Evolutionary conservation across 208 protist species (phyloP).

Genomic region (Wallacemonas sp.): DNA sequence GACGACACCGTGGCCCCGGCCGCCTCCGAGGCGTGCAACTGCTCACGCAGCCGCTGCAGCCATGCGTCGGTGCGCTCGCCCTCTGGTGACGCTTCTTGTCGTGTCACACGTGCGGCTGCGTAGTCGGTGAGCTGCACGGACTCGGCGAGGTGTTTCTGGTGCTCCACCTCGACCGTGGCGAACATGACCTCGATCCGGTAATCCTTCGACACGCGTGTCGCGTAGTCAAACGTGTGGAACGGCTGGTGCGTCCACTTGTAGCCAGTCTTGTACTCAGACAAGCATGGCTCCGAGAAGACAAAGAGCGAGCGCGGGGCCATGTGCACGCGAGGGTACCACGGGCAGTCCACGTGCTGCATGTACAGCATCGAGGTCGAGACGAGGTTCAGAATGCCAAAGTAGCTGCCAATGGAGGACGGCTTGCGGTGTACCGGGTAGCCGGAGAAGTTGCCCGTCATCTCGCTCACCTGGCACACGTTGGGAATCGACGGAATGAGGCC

Average conservation of each 20-base stretch:
- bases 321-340: slow-evolving; percentile 87
- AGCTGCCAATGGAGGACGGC: slow-evolving; percentile 75
- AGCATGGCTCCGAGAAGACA: slow-evolving; percentile 78
- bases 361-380: slow-evolving; percentile 82
- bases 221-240: slow-evolving; percentile 89
- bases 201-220: slow-evolving; percentile 86
- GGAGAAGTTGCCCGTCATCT: slow-evolving; percentile 90
- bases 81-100: too few species aligned
- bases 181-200: slow-evolving; percentile 92
- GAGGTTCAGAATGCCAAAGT: slow-evolving; percentile 87
- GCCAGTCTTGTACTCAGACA: slow-evolving; percentile 85
- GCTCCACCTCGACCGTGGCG: slow-evolving; percentile 78
- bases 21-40: slow-evolving; percentile 37
- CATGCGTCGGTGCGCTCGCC: slow-evolving; percentile 43
- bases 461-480: slow-evolving; percentile 89
- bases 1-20: not conserved
- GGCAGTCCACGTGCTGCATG: slow-evolving; percentile 77
- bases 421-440: slow-evolving; percentile 89
- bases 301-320: slow-evolving; percentile 80
- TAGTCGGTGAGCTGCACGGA: slow-evolving; percentile 84
- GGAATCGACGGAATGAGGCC: slow-evolving; percentile 81
- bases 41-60: slow-evolving; percentile 47
- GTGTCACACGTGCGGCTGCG: too few species aligned
- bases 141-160: slow-evolving; percentile 59
- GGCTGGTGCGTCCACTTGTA: slow-evolving; percentile 87